A percentile compares a stretch with the other conserved stretches of the same genome.
Evolutionary conservation across 176 grass and related monocot species (phyloP).

Genomic region (Oryza officinalis): DNA sequence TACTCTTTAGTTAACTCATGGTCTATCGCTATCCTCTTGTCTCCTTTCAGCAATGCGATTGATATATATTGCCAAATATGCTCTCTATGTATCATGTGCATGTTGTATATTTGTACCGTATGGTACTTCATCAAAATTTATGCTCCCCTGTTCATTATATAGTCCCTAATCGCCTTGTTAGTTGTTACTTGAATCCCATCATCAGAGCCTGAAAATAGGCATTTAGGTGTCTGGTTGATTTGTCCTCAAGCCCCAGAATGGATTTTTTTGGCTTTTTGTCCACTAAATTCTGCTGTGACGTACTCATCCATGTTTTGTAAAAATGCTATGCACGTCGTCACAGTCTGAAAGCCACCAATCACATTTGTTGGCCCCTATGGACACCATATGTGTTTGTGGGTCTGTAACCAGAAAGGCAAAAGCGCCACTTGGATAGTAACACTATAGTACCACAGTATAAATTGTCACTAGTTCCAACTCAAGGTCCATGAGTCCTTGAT

Average conservation of each 20-base stretch:
- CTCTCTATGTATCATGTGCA: background rate
- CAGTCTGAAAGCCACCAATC: background rate
- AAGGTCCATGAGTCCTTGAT: background rate
- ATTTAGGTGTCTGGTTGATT: constrained; percentile 7
- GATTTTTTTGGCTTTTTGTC: background rate
- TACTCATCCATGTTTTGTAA: background rate
- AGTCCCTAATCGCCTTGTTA: background rate
- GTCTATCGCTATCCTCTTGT: background rate
- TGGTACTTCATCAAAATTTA: background rate
- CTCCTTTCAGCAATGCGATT: background rate
- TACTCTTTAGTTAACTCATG: background rate
- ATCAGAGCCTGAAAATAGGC: background rate
- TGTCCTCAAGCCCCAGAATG: background rate
- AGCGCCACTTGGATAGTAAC: background rate
- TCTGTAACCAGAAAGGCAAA: constrained; percentile 4
- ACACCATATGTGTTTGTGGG: background rate
- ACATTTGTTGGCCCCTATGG: background rate
- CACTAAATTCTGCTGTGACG: background rate
- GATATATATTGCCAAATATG: background rate
- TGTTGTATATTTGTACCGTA: background rate
- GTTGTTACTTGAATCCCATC: background rate
- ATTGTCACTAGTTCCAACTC: background rate
- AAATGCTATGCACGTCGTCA: background rate
- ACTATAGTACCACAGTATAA: background rate
- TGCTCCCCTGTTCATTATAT: constrained; percentile 2